A percentile compares a stretch with the other conserved stretches of the same genome.
Evolutionary conservation across 2,329 filamentous ascomycete genomes (phyloP).

Genomic region (Emmonsiellopsis sp.): DNA sequence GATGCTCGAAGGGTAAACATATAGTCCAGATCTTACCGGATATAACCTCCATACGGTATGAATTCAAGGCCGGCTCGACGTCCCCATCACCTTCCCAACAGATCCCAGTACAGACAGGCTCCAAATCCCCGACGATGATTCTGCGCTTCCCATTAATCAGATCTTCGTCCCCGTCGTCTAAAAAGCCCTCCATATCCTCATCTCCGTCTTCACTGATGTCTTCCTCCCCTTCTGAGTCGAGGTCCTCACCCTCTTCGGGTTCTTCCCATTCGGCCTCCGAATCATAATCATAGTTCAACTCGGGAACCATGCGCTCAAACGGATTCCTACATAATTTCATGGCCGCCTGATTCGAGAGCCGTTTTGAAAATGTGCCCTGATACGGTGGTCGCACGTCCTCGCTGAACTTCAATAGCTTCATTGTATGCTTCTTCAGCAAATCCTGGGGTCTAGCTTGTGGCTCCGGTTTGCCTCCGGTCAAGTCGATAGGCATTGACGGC

Average conservation of each 20-base stretch:
- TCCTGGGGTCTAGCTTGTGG: slow-evolving; percentile 27
- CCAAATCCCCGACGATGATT: slow-evolving; percentile 55
- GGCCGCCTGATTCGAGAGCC: slow-evolving; percentile 30
- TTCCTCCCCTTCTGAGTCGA: slow-evolving; percentile 56
- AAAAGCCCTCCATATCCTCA: slow-evolving; percentile 79
- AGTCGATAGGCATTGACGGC: slow-evolving; percentile 26
- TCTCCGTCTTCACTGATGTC: slow-evolving; percentile 56
- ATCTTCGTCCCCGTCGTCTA: slow-evolving; percentile 74
- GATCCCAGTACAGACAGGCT: slow-evolving; percentile 69
- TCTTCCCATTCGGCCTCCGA: slow-evolving; percentile 59
- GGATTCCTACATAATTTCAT: slow-evolving; percentile 46
- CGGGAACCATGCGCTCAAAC: slow-evolving; percentile 39
- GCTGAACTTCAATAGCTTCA: slow-evolving; percentile 51
- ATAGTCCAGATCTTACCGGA: slow-evolving; percentile 44
- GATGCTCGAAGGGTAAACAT: background rate
- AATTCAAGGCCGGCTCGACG: slow-evolving; percentile 40
- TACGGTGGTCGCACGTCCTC: slow-evolving; percentile 56
- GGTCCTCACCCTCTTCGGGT: slow-evolving; percentile 62
- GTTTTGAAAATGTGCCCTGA: slow-evolving; percentile 50
- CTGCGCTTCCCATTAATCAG: slow-evolving; percentile 47
- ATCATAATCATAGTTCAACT: slow-evolving; percentile 56
- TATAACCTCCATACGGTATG: slow-evolving; percentile 67
- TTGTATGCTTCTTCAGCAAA: slow-evolving; percentile 39
- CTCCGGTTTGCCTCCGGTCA: slow-evolving; percentile 24
- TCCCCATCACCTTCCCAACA: slow-evolving; percentile 64